phyloP scores from a whole-genome alignment of 352 stramenopile genomes.

The Pythium plurisporium region DNA sequence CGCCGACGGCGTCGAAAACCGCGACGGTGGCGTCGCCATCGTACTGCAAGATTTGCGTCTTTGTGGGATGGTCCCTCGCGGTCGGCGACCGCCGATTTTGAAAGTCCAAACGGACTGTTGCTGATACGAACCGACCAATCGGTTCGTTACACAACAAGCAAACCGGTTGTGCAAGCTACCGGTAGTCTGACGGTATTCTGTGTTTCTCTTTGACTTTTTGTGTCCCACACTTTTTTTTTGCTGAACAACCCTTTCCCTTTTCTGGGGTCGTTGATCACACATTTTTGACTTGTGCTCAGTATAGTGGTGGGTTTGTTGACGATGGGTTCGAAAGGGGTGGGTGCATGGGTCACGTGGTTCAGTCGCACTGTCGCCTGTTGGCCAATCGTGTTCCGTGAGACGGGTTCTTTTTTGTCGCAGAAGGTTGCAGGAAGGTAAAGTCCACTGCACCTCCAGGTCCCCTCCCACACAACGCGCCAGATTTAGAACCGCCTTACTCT shows the following conservation, averaged over 20 bases:
- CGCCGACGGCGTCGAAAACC: constrained; percentile 17
- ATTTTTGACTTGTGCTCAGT: neutral
- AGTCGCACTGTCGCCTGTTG: neutral
- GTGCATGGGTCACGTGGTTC: neutral
- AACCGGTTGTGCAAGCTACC: too few relatives aligned
- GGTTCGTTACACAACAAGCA: too few relatives aligned
- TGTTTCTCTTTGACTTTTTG: neutral
- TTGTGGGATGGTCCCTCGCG: neutral
- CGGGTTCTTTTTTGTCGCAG: constrained; percentile 22
- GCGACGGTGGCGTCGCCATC: constrained; percentile 21
- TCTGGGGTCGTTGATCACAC: too few relatives aligned
- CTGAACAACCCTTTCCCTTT: constrained; percentile 3
- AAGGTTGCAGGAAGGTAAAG: constrained; percentile 18
- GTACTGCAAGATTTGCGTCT: neutral
- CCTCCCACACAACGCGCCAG: neutral
- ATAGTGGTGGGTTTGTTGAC: neutral
- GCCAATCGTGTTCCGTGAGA: constrained; percentile 1
- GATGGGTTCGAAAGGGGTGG: neutral
- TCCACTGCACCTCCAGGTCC: too few relatives aligned
- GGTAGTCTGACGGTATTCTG: too few relatives aligned
- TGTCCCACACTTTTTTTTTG: too few relatives aligned
- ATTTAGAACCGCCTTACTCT: neutral
- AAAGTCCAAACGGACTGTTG: constrained; percentile 14
- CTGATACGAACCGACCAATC: constrained; percentile 13
- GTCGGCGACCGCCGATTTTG: constrained; percentile 6